A percentile compares a stretch with the other conserved stretches of the same genome.
These are phyloP conservation scores for Coelastrella sp. DNA, from an alignment of 139 green algal species.

Conservation along the genomic window DNA sequence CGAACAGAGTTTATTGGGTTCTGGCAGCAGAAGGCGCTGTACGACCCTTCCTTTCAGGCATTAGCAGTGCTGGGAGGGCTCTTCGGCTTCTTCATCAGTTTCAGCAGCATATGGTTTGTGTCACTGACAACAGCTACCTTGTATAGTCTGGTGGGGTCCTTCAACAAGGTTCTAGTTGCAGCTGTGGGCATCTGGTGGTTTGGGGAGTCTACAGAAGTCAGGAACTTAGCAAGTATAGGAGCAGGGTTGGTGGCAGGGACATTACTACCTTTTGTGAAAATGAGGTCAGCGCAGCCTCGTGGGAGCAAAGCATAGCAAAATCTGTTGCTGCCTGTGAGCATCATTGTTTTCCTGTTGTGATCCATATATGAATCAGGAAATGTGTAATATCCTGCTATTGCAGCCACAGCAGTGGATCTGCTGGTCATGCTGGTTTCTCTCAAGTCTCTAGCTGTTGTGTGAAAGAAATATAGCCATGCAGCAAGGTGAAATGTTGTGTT, in stretches of 20 bases:
- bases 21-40: constrained; percentile 63
- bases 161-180: constrained; percentile 91
- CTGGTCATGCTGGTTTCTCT: too few relatives aligned
- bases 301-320: not conserved
- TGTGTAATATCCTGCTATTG: too few relatives aligned
- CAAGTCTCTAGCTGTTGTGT: too few relatives aligned
- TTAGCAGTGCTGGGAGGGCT: constrained; percentile 67
- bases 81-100: constrained; percentile 81
- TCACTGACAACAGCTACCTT: constrained; percentile 86
- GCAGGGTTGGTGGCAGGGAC: constrained; percentile 76
- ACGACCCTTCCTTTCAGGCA: constrained; percentile 51
- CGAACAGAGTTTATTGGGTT: constrained; percentile 66
- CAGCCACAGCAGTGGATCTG: too few relatives aligned
- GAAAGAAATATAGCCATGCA: too few relatives aligned
- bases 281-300: constrained; percentile 6
- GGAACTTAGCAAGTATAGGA: constrained; percentile 80
- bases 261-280: constrained; percentile 66
- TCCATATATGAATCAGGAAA: too few relatives aligned
- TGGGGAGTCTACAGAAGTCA: constrained; percentile 57
- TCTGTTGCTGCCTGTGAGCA: too few relatives aligned
- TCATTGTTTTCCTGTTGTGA: too few relatives aligned
- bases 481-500: too few relatives aligned
- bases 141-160: constrained; percentile 82
- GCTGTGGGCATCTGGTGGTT: constrained; percentile 87
- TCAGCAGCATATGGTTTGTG: constrained; percentile 91